Conservation (phyloP, 1,284 basidiomycete genomes). For the Albatrellus sp. region DNA sequence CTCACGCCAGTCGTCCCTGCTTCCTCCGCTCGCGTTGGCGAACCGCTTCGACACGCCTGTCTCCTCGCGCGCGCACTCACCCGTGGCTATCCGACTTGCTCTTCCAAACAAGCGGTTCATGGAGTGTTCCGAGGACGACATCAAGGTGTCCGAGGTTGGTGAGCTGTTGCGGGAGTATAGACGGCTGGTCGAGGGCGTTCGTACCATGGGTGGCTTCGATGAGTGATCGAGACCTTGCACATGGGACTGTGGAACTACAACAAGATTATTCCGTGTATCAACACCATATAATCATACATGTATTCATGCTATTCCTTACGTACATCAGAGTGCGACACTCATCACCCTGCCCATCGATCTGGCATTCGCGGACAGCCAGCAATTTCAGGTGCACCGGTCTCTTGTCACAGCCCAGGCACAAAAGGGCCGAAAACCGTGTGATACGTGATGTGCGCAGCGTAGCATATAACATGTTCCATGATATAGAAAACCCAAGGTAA, state of each 20-base stretch:
- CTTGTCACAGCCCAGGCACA: too few species aligned
- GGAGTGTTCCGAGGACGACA: conserved; percentile 57
- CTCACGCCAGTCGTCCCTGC: conserved; percentile 34
- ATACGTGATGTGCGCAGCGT: too few species aligned
- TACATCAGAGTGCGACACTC: too few species aligned
- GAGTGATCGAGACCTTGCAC: conserved; percentile 14
- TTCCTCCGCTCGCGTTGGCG: conserved; percentile 17
- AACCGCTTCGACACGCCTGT: conserved; percentile 27
- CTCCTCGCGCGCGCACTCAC: conserved; percentile 34
- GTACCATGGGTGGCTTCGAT: conserved; percentile 28
- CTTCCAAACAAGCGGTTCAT: conserved; percentile 59
- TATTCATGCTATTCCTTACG: too few species aligned
- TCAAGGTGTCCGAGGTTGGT: conserved; percentile 63
- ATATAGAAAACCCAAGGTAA: too few species aligned
- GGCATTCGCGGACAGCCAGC: too few species aligned
- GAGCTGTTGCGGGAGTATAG: conserved; percentile 69
- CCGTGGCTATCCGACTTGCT: conserved; percentile 22
- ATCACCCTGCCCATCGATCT: too few species aligned
- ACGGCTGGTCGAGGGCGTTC: conserved; percentile 36
- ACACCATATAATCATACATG: too few species aligned
- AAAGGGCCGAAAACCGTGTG: too few species aligned
- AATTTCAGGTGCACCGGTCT: too few species aligned
- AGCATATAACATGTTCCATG: too few species aligned
- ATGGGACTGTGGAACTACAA: not conserved
- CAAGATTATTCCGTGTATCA: too few species aligned